Percentiles rank a stretch among this genome's conserved stretches.
Evolutionary conservation across 2,329 filamentous ascomycete species (phyloP).

Genomic region (Pseudofabraea citricarpa): DNA sequence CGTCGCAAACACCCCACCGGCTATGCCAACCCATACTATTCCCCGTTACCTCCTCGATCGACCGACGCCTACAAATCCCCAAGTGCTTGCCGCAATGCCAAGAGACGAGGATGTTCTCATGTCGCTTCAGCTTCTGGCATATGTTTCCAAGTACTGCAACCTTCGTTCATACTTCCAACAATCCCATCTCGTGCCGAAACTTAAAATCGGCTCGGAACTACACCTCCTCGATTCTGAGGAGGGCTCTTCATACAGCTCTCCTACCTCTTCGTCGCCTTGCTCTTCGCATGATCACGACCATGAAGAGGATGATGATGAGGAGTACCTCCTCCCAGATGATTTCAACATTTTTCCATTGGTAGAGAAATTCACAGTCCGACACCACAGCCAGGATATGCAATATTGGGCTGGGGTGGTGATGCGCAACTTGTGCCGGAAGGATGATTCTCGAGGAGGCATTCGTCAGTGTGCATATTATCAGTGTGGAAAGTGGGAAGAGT

Average conservation of each 20-base stretch:
- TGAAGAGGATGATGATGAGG: slow-evolving; percentile 66
- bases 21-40: slow-evolving; percentile 68
- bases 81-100: slow-evolving; percentile 85
- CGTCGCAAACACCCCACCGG: slow-evolving; percentile 66
- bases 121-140: slow-evolving; percentile 93
- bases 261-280: slow-evolving; percentile 25
- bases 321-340: slow-evolving; percentile 88
- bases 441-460: slow-evolving; percentile 90
- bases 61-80: slow-evolving; percentile 59
- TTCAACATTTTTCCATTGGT: slow-evolving; percentile 98
- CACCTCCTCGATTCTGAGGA: slow-evolving; percentile 71
- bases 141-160: slow-evolving; percentile 98
- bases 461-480: slow-evolving; percentile 97
- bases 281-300: slow-evolving; percentile 29
- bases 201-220: slow-evolving; percentile 85
- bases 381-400: slow-evolving; percentile 96
- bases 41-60: slow-evolving; percentile 76
- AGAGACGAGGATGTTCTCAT: slow-evolving; percentile 96
- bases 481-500: slow-evolving; percentile 98
- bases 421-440: slow-evolving; percentile 97
- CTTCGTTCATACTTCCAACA: slow-evolving; percentile 92
- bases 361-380: slow-evolving; percentile 95
- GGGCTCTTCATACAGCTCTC: slow-evolving; percentile 30
- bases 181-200: slow-evolving; percentile 85
- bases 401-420: slow-evolving; percentile 99